Evolutionary conservation across 2,329 filamentous ascomycete species (phyloP), one percentile per base, ranked within the genome.

Genomic region (Epichloe hybrida): DNA sequence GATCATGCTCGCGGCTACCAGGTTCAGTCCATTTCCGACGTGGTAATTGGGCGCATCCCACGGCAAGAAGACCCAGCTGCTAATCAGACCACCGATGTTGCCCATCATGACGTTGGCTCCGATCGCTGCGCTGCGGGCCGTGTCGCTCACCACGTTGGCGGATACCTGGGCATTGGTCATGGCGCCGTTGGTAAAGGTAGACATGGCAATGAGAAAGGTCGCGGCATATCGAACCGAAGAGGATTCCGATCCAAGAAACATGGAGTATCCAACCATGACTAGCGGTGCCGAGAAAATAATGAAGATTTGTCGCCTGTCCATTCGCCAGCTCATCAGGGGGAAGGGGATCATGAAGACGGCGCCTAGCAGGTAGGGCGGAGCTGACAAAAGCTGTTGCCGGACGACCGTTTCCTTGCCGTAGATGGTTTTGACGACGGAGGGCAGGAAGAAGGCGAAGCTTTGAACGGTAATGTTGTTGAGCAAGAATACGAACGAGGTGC

Each of bases 401-500:
- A 87, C 69, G 2, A 79, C 73, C 1, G 57, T 56, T 31, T 69
- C 68, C 2, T 73, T 59, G 0, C 80, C 79, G 58, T 86, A 87
- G 56, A 88, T 86, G 5, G 76, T 83, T 45, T 65, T 66, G 52
- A 87, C 80, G 51, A 87, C 86, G 0, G 83, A 86, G 0, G 83
- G 83, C 0, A 75, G 68, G 64, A 86, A 86, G 70, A 86, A 85
- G 1, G 80, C 79, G 4, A 87, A 69, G 3, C 83, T 82, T 59
- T 86, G 81, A 2, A 86, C 82, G 0, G 83, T 86, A 60, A 87
- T 77, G 65, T 84, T 84, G 70, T 82, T 72, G 50, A 84, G 72
- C 0, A 83, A 65, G 66, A 84, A 83, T 57, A 83, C 74, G 55
- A 80, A 66, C 0, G 77, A 63, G 0, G 75, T 81, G 8, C 65